Conservation (phyloP, 2,329 filamentous ascomycete genomes). For the Claviceps arundinis region DNA sequence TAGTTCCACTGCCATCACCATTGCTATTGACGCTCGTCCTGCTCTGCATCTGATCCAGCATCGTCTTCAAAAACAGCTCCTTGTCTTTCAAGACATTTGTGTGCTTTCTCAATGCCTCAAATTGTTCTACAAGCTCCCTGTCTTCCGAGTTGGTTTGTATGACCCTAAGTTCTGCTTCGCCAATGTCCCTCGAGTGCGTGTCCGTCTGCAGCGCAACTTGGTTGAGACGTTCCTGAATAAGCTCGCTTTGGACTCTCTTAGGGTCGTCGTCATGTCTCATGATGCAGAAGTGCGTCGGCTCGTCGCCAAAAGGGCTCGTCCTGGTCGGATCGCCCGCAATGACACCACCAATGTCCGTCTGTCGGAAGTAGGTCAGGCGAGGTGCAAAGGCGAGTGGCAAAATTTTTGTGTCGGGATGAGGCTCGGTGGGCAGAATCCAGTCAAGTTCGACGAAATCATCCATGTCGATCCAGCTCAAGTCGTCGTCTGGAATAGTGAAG, state of each 20-base stretch:
- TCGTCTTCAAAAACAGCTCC: conserved; percentile 43
- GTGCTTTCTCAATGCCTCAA: conserved; percentile 46
- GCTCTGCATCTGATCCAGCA: conserved; percentile 37
- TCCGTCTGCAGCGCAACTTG: conserved; percentile 68
- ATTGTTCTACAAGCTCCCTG: conserved; percentile 39
- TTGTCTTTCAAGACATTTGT: conserved; percentile 43
- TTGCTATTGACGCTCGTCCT: conserved; percentile 18
- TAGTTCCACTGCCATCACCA: neutral
- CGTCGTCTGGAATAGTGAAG: conserved; percentile 91
- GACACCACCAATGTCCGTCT: conserved; percentile 78
- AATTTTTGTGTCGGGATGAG: conserved; percentile 88
- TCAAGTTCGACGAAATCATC: conserved; percentile 97
- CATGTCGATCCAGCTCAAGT: conserved; percentile 97
- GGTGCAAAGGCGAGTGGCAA: conserved; percentile 83
- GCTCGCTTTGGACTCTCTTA: conserved; percentile 69
- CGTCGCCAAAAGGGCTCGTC: conserved; percentile 81
- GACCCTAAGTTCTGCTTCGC: conserved; percentile 60
- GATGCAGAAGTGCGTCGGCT: conserved; percentile 87
- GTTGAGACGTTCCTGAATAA: conserved; percentile 69
- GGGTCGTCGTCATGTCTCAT: conserved; percentile 89
- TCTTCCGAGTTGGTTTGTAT: conserved; percentile 38
- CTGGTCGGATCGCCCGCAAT: conserved; percentile 70
- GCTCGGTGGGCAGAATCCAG: conserved; percentile 83
- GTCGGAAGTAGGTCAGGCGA: conserved; percentile 92
- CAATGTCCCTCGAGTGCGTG: conserved; percentile 57